These are phyloP conservation scores for Hemileia vastatrix DNA, from an alignment of 1,284 basidiomycete species.

Conservation along the genomic window DNA sequence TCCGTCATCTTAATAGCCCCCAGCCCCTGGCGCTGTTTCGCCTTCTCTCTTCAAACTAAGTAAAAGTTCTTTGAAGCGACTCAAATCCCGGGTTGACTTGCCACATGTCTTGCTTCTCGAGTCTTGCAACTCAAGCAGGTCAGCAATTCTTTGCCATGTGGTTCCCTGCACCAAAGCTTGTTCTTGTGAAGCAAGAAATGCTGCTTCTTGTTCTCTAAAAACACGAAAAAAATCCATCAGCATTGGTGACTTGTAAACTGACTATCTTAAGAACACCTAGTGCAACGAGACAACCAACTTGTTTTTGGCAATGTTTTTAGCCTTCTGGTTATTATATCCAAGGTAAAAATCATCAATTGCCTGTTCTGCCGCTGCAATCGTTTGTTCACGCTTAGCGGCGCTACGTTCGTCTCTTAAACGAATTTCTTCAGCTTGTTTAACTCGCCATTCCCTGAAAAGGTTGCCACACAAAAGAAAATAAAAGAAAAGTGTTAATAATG, in stretches of 20 bases:
- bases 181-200: conserved; percentile 63
- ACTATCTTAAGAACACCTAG: not conserved
- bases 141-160: conserved; percentile 89
- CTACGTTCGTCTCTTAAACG: conserved; percentile 67
- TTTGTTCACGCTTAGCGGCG: conserved; percentile 70
- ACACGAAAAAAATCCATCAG: not conserved
- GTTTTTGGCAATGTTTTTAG: conserved; percentile 85
- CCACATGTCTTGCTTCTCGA: conserved; percentile 91
- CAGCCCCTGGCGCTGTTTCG: conserved; percentile 77
- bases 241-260: not conserved
- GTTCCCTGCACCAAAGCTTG: conserved; percentile 78
- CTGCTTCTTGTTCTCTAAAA: conserved; percentile 71
- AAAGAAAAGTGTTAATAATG: conserved; percentile 44
- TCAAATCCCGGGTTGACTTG: conserved; percentile 79
- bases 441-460: conserved; percentile 66
- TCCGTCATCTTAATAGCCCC: conserved; percentile 58
- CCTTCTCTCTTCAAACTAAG: conserved; percentile 77
- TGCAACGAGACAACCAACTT: conserved; percentile 54
- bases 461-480: conserved; percentile 43
- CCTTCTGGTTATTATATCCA: conserved; percentile 82
- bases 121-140: conserved; percentile 79
- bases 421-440: conserved; percentile 76
- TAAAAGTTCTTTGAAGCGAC: conserved; percentile 82
- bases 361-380: conserved; percentile 76
- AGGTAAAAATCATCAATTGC: conserved; percentile 95